A percentile compares a stretch with the other conserved stretches of the same genome.
These are phyloP conservation scores for Phytophthora multivora DNA, from an alignment of 352 stramenopile species.

Conservation along the genomic window DNA sequence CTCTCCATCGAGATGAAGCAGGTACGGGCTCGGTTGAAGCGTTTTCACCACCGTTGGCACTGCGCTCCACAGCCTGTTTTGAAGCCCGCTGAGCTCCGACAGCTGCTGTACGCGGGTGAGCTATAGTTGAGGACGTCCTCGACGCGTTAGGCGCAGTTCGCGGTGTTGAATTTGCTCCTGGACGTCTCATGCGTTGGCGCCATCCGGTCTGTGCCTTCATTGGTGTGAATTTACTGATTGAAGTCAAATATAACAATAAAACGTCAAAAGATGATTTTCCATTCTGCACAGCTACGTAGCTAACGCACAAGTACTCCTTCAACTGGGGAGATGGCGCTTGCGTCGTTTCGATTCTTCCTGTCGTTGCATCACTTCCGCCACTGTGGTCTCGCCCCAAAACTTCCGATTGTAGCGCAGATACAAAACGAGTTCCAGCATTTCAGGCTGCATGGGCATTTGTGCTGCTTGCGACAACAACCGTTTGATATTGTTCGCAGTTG, in stretches of 20 bases:
- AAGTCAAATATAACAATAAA: slow-evolving; percentile 18
- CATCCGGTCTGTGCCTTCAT: slow-evolving; percentile 25
- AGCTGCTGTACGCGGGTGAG: neutral
- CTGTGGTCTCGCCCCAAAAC: neutral
- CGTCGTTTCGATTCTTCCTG: neutral
- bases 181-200: slow-evolving; percentile 6
- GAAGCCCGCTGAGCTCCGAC: slow-evolving; percentile 3
- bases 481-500: neutral
- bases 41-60: slow-evolving; percentile 8
- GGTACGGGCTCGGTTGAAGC: neutral
- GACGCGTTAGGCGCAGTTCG: slow-evolving; percentile 1
- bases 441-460: neutral
- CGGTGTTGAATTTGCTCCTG: slow-evolving; percentile 12
- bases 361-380: neutral
- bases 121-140: slow-evolving; percentile 7
- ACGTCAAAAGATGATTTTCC: too few relatives aligned
- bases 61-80: slow-evolving; percentile 21
- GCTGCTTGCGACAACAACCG: neutral
- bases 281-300: too few relatives aligned
- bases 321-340: neutral
- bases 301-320: too few relatives aligned
- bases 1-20: slow-evolving; percentile 62
- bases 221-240: slow-evolving; percentile 4
- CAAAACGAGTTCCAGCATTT: neutral
- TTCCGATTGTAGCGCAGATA: neutral